Percentiles rank a stretch among this genome's conserved stretches.
phyloP scores from a whole-genome alignment of 257 asterid species.

The Catharanthus roseus region DNA sequence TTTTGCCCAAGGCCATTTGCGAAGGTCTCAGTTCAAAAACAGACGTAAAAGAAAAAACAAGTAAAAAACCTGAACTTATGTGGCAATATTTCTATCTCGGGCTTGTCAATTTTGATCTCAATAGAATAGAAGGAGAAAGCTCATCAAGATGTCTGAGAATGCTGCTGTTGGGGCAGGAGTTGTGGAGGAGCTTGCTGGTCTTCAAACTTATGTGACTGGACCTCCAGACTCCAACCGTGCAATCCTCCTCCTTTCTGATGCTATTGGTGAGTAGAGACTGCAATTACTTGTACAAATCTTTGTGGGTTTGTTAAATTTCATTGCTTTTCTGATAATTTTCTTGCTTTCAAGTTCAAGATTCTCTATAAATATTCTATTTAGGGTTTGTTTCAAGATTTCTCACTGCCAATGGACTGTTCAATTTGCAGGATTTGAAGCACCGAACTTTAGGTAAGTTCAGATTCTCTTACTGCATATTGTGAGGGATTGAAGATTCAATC shows the following conservation, averaged over 20 bases:
- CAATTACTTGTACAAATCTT: background rate
- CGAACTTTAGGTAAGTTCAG: slow-evolving; percentile 45
- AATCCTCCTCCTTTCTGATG: slow-evolving; percentile 49
- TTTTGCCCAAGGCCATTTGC: no score
- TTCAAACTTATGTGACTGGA: slow-evolving; percentile 42
- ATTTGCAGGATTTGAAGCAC: slow-evolving; percentile 58
- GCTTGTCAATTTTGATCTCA: no score
- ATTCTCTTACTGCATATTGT: background rate
- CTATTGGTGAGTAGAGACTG: slow-evolving; percentile 36
- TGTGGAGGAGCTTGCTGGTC: slow-evolving; percentile 47
- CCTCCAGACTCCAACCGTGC: slow-evolving; percentile 44
- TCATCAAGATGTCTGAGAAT: slow-evolving; percentile 10
- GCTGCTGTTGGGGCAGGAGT: slow-evolving; percentile 31
- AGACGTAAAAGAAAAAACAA: no score
- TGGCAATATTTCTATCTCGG: no score
- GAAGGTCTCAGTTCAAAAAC: no score
- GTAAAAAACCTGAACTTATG: no score
- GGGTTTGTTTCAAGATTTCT: background rate
- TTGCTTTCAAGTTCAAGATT: background rate
- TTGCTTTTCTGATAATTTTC: background rate
- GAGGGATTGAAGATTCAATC: background rate
- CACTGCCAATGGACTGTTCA: background rate
- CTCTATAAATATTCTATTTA: no score
- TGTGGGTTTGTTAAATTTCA: background rate
- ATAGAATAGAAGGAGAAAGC: background rate